A percentile compares a stretch with the other conserved stretches of the same genome.
These are phyloP conservation scores for Capsaspora owczarzaki DNA, from an alignment of 78 protist genomes.

Conservation along the genomic window DNA sequence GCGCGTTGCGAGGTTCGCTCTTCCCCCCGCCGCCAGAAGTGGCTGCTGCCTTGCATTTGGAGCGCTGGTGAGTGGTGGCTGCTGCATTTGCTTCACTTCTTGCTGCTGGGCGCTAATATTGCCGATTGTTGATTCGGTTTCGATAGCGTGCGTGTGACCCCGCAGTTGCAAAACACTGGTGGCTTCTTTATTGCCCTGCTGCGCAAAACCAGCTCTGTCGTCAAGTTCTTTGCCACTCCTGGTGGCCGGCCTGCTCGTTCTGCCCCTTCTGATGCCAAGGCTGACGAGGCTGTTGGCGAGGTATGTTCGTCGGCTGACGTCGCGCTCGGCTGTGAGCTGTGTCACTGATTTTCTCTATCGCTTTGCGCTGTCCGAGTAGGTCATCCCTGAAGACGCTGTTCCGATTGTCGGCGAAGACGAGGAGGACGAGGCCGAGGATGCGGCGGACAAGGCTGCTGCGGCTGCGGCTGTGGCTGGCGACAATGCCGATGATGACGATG, in stretches of 20 bases:
- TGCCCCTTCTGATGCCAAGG: background rate
- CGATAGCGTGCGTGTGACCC: slow-evolving; percentile 34
- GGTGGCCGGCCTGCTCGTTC: background rate
- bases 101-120: too few relatives aligned
- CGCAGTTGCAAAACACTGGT: slow-evolving; percentile 57
- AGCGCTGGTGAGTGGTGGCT: background rate
- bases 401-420: too few relatives aligned
- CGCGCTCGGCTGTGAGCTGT: background rate
- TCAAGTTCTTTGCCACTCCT: background rate
- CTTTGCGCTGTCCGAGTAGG: background rate
- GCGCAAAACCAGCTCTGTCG: background rate
- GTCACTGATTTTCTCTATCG: background rate
- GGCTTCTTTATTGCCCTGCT: slow-evolving; percentile 62
- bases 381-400: background rate
- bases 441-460: background rate
- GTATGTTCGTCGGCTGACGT: background rate
- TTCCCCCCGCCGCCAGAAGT: too few relatives aligned
- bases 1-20: too few relatives aligned
- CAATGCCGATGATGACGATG: background rate
- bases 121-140: background rate
- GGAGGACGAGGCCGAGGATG: background rate
- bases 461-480: background rate
- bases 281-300: background rate
- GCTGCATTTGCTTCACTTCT: background rate
- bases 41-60: background rate